Conservation (phyloP, 805 yeast genomes). For the Myxozyma udenii region DNA sequence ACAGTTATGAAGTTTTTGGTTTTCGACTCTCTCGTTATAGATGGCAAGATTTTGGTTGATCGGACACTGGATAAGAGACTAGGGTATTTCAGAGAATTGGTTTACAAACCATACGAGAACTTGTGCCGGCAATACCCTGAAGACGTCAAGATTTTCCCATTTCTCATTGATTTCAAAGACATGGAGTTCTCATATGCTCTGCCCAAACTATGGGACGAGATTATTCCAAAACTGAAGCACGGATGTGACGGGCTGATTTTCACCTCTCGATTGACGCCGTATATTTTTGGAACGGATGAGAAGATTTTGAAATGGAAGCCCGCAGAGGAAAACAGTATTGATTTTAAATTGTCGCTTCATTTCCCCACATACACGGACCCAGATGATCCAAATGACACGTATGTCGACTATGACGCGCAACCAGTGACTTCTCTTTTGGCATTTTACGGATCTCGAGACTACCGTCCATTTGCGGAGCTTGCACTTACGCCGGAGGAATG, state of each 20-base stretch:
- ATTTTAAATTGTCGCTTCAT: constrained; percentile 66
- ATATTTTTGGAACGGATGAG: constrained; percentile 82
- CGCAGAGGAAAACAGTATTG: constrained; percentile 89
- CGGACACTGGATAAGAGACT: constrained; percentile 76
- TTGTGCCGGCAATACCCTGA: constrained; percentile 69
- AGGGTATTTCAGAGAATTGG: constrained; percentile 78
- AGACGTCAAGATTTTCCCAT: constrained; percentile 72
- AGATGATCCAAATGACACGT: constrained; percentile 45
- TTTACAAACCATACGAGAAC: constrained; percentile 76
- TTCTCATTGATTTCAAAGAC: constrained; percentile 78
- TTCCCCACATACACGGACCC: constrained; percentile 52
- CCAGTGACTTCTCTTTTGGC: constrained; percentile 67
- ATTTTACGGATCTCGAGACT: constrained; percentile 70
- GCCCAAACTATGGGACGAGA: constrained; percentile 65
- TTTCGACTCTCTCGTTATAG: constrained; percentile 86
- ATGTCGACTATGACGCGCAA: constrained; percentile 74
- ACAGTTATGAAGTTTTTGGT: constrained; percentile 73
- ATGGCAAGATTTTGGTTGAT: constrained; percentile 66
- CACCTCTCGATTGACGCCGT: constrained; percentile 86
- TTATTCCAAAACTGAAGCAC: constrained; percentile 70
- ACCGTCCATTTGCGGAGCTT: constrained; percentile 66
- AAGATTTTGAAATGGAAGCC: constrained; percentile 95
- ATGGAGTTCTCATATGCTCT: constrained; percentile 84
- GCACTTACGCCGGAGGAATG: constrained; percentile 69
- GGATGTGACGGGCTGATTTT: constrained; percentile 91